These are phyloP conservation scores for Acer saccharum DNA, from an alignment of 345 rosid species.

Conservation along the genomic window DNA sequence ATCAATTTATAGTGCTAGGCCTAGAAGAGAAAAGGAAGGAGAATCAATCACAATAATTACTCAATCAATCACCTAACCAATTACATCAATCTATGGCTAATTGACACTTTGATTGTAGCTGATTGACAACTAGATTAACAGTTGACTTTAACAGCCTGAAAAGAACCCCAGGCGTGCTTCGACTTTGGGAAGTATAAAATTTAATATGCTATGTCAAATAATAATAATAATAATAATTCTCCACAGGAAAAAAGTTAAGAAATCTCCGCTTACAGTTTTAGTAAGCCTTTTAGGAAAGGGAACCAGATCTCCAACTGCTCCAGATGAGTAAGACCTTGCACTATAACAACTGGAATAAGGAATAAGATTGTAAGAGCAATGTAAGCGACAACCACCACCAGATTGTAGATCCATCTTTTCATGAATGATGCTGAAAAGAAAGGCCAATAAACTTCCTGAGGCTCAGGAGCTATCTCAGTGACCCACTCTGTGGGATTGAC, in stretches of 20 bases:
- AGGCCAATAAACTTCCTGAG: constrained; percentile 83
- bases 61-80: too few species aligned
- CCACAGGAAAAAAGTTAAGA: background rate
- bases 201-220: background rate
- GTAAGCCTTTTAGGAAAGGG: constrained; percentile 69
- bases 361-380: constrained; percentile 63
- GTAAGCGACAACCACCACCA: constrained; percentile 55
- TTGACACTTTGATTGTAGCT: too few species aligned
- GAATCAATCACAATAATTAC: too few species aligned
- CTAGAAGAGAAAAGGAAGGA: too few species aligned
- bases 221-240: background rate
- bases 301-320: constrained; percentile 75
- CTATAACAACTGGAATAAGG: constrained; percentile 74
- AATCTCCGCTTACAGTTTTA: constrained; percentile 61
- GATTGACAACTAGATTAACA: too few species aligned
- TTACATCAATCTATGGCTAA: too few species aligned
- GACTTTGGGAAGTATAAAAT: background rate
- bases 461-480: constrained; percentile 89
- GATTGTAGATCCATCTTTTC: constrained; percentile 69
- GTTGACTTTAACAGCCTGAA: too few species aligned
- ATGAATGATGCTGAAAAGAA: constrained; percentile 84
- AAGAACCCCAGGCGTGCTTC: background rate
- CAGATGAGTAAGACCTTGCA: constrained; percentile 92
- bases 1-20: too few species aligned
- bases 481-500: constrained; percentile 84